Evolutionary conservation across 805 yeast species (phyloP), one percentile per base, ranked within the genome.

Genomic region (Wickerhamiella shivajii): DNA sequence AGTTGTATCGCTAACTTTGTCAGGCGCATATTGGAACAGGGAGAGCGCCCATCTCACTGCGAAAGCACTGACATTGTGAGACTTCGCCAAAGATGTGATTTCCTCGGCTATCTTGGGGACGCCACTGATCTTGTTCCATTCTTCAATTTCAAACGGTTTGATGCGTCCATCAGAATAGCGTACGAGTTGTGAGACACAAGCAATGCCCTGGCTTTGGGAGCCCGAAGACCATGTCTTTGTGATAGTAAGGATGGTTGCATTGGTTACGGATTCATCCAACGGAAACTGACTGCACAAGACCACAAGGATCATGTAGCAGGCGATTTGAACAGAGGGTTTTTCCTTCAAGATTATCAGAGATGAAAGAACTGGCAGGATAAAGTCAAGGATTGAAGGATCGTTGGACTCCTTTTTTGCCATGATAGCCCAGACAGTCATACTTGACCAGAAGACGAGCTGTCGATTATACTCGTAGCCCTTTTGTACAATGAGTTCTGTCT

Each of bases 251-350:
- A 69, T 61, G 1, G 79, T 69, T 5, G 84, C 83, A 32, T 65
- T 55, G 12, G 71, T 55, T 11, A 78, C 68, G 10, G 64, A 60
- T 20, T 37, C 29, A 5, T 69, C 61, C 25, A 90, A 62, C 5
- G 81, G 77, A 31, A 74, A 65, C 29, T 87, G 76, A 3, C 87
- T 64, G 5, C 77, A 68, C 33, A 85, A 59, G 2, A 87, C 94
- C 0, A 87, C 69, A 16, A 87, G 51, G 10, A 84, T 62, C 30
- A 93, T 78, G 52, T 80, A 87, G 2, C 87, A 83, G 13, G 94
- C 76, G 39, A 81, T 66, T 52, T 79, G 90, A 32, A 75, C 65
- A 46, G 81, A 92, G 24, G 59, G 54, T 6, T 44, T 43, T 23
- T 43, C 37, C 15, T 39, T 39, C 20, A 43, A 38, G 2, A 49